Base-by-base conservation (phyloP, 768 basidiomycete species). In the Strobilomyces confusus region DNA sequence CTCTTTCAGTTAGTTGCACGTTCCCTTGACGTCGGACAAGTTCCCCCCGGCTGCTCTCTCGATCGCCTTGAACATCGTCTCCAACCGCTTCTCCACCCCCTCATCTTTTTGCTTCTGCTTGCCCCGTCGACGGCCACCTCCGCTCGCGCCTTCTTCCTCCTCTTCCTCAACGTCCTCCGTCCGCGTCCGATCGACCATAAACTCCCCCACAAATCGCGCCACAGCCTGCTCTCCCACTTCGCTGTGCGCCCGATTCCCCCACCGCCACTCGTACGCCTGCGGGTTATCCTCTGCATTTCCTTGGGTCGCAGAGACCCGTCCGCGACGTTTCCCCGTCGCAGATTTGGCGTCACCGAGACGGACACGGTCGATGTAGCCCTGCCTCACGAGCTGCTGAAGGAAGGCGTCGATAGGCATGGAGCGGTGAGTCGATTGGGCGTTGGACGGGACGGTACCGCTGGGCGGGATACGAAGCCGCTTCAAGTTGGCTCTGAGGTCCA, bases 201-300 rank as follows among this genome's bases (percentile, higher is more conserved):
- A 89, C 61, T 89, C 84, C 2, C 84, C 83, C 2, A 95, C 76
- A 62, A 95, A 95, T 50, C 71, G 72, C 1, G 84, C 89, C 9
- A 94, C 73, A 13, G 76, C 84, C 54, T 77, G 71, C 69, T 98
- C 95, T 2, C 90, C 87, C 5, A 97, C 81, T 69, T 98, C 95
- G 30, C 81, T 81, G 36, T 86, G 80, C 2, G 92, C 84, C 26
- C 90, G 78, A 25, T 78, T 73, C 4, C 93, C 94, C 94, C 94
- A 98, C 17, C 83, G 80, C 92, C 90, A 92, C 63, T 92, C 89
- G 55, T 75, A 80, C 15, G 72, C 54, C 23, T 68, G 65, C 0
- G 44, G 45, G 9, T 47, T 60, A 1, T 61, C 59, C 8, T 60
- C 59, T 1, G 15, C 38, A 11, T 26, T 48, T 53, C 50, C 77